Percentiles rank a stretch among this genome's conserved stretches.
These are phyloP conservation scores for Hypomyces perniciosus DNA, from an alignment of 2,329 filamentous ascomycete genomes.

Conservation along the genomic window DNA sequence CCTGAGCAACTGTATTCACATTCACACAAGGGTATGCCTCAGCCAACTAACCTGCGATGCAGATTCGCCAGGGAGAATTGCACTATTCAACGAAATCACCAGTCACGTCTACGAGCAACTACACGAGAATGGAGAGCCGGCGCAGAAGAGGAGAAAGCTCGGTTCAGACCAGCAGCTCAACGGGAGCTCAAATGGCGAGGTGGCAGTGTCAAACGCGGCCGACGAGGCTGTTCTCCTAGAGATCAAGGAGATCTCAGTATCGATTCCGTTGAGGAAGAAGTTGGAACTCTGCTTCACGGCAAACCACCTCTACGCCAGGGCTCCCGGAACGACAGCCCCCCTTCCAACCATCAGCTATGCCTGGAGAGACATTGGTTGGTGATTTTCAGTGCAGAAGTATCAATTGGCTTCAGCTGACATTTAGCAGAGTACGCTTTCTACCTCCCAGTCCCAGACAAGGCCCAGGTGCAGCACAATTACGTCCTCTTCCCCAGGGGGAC, in stretches of 20 bases:
- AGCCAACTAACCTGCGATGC: background rate
- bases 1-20: too few species aligned
- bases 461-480: slow-evolving; percentile 61
- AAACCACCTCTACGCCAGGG: slow-evolving; percentile 52
- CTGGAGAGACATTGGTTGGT: slow-evolving; percentile 57
- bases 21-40: background rate
- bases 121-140: slow-evolving; percentile 36
- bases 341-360: slow-evolving; percentile 50
- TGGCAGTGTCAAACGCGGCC: slow-evolving; percentile 32
- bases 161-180: slow-evolving; percentile 33
- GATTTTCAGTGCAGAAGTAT: background rate
- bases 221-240: slow-evolving; percentile 50
- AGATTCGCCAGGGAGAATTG: slow-evolving; percentile 46
- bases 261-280: slow-evolving; percentile 63
- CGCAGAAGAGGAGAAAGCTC: slow-evolving; percentile 48
- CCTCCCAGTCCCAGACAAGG: slow-evolving; percentile 59
- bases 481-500: slow-evolving; percentile 54
- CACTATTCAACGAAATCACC: slow-evolving; percentile 53
- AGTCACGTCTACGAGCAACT: slow-evolving; percentile 43
- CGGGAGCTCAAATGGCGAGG: slow-evolving; percentile 16
- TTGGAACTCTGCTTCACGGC: slow-evolving; percentile 58
- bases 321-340: slow-evolving; percentile 45
- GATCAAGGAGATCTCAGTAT: slow-evolving; percentile 62
- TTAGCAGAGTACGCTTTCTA: slow-evolving; percentile 54
- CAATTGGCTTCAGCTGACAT: slow-evolving; percentile 8